Conservation (phyloP, 257 asterid genomes). For the Solanum medicagineum region DNA sequence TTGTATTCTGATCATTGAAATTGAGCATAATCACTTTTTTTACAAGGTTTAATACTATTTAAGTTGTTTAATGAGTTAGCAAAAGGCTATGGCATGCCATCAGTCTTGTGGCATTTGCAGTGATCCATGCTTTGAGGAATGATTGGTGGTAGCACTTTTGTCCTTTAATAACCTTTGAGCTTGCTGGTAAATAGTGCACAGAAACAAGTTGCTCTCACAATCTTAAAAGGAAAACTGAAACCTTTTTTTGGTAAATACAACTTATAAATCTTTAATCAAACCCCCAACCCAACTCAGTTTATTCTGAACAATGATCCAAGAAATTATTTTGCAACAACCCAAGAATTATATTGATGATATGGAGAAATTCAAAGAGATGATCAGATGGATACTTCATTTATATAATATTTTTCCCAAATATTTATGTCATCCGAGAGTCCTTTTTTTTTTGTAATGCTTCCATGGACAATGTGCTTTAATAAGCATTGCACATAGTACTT, state of each 20-base stretch:
- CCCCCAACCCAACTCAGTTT: neutral
- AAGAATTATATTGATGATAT: neutral
- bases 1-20: conserved; percentile 6
- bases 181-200: neutral
- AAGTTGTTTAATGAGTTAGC: neutral
- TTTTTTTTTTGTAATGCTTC: neutral
- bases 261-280: neutral
- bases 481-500: neutral
- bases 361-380: neutral
- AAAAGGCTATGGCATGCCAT: neutral
- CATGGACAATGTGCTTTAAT: neutral
- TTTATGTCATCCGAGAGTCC: neutral
- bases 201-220: neutral
- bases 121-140: neutral
- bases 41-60: neutral
- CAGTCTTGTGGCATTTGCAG: neutral
- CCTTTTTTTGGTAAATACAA: neutral
- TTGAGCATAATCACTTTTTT: neutral
- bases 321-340: neutral
- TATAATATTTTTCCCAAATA: neutral
- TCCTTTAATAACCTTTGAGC: neutral
- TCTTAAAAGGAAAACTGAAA: neutral
- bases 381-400: neutral
- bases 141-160: neutral
- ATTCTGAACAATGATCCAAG: neutral